Evolutionary conservation across 176 grass and related monocot species (phyloP).

Genomic region (Echinochloa phyllopogon): DNA sequence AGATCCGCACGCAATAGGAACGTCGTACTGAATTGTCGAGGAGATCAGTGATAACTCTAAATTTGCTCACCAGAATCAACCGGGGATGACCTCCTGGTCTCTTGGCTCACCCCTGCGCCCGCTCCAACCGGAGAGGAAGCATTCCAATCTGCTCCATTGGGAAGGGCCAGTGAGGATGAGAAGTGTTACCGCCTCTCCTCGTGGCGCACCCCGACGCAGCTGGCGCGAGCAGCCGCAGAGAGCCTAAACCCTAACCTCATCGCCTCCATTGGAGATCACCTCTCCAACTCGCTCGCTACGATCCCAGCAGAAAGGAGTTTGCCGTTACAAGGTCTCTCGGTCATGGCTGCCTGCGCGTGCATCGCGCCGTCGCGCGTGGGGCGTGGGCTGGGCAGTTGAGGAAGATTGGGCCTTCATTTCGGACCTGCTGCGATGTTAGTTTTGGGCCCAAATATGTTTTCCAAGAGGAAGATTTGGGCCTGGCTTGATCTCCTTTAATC

Average conservation of each 20-base stretch:
- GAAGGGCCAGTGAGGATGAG: background rate
- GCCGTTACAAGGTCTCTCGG: background rate
- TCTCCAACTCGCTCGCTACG: background rate
- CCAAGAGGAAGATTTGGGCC: too few relatives aligned
- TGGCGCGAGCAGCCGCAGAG: background rate
- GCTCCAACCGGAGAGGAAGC: background rate
- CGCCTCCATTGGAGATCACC: slow-evolving; percentile 3
- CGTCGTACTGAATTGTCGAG: background rate
- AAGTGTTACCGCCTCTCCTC: background rate
- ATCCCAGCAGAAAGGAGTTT: background rate
- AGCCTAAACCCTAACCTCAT: background rate
- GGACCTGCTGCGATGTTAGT: too few relatives aligned
- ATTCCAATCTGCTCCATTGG: background rate
- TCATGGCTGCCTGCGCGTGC: background rate
- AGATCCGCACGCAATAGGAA: background rate
- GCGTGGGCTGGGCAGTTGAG: background rate
- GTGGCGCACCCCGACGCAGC: background rate
- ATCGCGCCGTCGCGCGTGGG: background rate
- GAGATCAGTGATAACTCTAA: background rate
- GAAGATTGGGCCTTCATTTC: background rate
- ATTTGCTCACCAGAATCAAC: background rate
- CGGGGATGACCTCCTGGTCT: background rate
- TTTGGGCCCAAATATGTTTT: too few relatives aligned
- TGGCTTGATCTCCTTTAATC: too few relatives aligned
- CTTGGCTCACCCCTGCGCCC: background rate